Evolutionary conservation across 371 early-diverging fungal genomes (phyloP).

Genomic region (Cokeromyces recurvatus): DNA sequence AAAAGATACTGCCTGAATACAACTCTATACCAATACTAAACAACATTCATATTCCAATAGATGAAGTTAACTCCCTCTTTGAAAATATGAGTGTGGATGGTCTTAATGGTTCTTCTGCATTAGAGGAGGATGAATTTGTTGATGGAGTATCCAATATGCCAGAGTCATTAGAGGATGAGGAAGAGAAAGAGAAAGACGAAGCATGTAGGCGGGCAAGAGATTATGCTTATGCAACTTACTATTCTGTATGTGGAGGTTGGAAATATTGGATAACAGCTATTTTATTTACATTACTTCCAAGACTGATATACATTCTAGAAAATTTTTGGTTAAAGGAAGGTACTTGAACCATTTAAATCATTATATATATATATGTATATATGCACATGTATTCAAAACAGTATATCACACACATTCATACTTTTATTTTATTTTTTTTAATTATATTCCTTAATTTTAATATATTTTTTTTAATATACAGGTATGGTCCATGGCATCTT

Average conservation of each 20-base stretch:
- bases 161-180: constrained; percentile 22
- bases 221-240: constrained; percentile 39
- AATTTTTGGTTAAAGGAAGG: constrained; percentile 53
- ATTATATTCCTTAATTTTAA: background rate
- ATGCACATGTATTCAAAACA: too few relatives aligned
- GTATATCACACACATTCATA: too few relatives aligned
- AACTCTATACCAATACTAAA: too few relatives aligned
- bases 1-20: too few relatives aligned
- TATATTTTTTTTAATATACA: background rate
- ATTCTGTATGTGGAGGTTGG: constrained; percentile 44
- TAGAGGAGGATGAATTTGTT: constrained; percentile 33
- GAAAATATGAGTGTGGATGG: constrained; percentile 6
- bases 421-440: too few relatives aligned
- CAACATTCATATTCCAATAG: constrained; percentile 2
- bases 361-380: background rate
- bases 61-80: constrained; percentile 29
- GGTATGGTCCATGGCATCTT: constrained; percentile 38
- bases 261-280: constrained; percentile 33
- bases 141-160: constrained; percentile 34
- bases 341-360: constrained; percentile 14
- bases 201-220: constrained; percentile 20
- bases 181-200: constrained; percentile 7
- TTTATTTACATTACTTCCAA: constrained; percentile 28
- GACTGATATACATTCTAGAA: constrained; percentile 33
- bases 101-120: too few relatives aligned